Percentiles rank a stretch among this genome's conserved stretches.
Evolutionary conservation across 371 early-diverging fungal species (phyloP).

Genomic region (Smittium mucronatum): DNA sequence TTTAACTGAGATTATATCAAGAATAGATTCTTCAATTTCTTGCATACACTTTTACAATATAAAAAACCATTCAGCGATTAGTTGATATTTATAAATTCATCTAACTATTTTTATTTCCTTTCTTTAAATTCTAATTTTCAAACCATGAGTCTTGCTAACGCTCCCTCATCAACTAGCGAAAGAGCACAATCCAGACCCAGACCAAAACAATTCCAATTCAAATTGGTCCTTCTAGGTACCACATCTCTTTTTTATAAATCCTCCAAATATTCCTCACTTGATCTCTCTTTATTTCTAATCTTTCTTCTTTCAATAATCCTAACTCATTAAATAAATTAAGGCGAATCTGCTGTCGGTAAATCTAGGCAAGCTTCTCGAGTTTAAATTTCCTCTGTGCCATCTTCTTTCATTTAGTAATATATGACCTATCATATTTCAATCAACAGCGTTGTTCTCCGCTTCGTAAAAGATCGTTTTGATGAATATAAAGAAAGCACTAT

Average conservation of each 20-base stretch:
- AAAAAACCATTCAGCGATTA: no score
- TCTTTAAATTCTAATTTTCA: no score
- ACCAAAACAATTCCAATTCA: constrained; percentile 54
- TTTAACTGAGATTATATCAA: no score
- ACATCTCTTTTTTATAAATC: not conserved
- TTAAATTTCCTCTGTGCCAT: not conserved
- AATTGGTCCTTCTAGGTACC: constrained; percentile 67
- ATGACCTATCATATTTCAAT: constrained; percentile 15
- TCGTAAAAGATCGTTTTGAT: constrained; percentile 93
- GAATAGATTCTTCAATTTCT: no score
- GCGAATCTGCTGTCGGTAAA: constrained; percentile 81
- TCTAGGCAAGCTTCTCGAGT: constrained; percentile 50
- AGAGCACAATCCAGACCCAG: constrained; percentile 9
- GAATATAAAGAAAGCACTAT: constrained; percentile 97
- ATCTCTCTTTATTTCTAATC: not conserved
- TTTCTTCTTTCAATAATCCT: not conserved
- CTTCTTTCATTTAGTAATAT: not conserved
- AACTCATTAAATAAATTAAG: constrained; percentile 25
- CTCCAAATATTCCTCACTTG: not conserved
- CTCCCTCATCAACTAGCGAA: no score
- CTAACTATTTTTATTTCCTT: no score
- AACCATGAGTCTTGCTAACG: no score
- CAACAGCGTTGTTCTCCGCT: constrained; percentile 77
- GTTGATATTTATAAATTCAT: no score
- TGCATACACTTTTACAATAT: no score